Evolutionary conservation across 352 stramenopile genomes (phyloP).

Genomic region (Phytopythium oedochilum): DNA sequence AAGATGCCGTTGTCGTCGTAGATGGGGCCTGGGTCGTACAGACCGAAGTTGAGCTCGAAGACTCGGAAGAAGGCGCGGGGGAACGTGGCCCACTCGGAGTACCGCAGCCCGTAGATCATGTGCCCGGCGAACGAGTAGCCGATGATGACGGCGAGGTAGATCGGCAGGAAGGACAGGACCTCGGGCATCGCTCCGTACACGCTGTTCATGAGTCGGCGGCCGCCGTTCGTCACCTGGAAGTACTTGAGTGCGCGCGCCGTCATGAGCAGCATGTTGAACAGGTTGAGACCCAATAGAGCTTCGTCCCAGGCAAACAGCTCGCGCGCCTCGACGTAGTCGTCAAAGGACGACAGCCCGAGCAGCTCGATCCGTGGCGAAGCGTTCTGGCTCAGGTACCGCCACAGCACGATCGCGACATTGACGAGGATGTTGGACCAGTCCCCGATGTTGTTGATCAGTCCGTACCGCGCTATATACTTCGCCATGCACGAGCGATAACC

Average conservation of each 20-base stretch:
- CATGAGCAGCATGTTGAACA: constrained; percentile 63
- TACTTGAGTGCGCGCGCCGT: constrained; percentile 62
- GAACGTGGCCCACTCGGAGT: constrained; percentile 61
- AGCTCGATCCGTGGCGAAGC: constrained; percentile 25
- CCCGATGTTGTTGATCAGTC: constrained; percentile 56
- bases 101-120: constrained; percentile 64
- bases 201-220: constrained; percentile 54
- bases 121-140: constrained; percentile 69
- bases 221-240: constrained; percentile 66
- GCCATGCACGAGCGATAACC: background rate
- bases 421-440: constrained; percentile 64
- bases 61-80: constrained; percentile 54
- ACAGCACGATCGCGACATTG: constrained; percentile 49
- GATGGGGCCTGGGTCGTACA: constrained; percentile 65
- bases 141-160: constrained; percentile 57
- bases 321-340: constrained; percentile 49
- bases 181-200: constrained; percentile 74
- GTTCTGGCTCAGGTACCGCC: constrained; percentile 52
- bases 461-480: constrained; percentile 62
- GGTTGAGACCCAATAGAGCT: constrained; percentile 54
- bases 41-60: constrained; percentile 69
- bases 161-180: constrained; percentile 62
- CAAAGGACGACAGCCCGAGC: constrained; percentile 46
- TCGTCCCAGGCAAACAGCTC: constrained; percentile 55
- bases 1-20: constrained; percentile 60